A percentile compares a stretch with the other conserved stretches of the same genome.
These are phyloP conservation scores for Garcia nutans DNA, from an alignment of 345 rosid genomes.

Conservation along the genomic window DNA sequence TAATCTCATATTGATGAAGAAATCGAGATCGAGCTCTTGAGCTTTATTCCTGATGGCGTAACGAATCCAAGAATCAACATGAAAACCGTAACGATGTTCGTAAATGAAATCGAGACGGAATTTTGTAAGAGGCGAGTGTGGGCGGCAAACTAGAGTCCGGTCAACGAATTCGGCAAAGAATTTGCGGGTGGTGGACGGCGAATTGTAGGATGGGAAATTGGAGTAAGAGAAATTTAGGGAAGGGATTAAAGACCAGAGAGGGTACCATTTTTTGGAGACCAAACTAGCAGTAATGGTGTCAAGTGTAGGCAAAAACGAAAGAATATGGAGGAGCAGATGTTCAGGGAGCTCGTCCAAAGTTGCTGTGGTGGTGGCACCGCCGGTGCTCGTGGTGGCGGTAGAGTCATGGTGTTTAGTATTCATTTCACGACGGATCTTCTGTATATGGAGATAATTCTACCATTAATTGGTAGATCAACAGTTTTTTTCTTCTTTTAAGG, in stretches of 20 bases:
- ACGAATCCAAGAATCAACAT: conserved; percentile 18
- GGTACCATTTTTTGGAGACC: not conserved
- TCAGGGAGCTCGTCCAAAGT: not conserved
- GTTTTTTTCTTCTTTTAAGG: no score
- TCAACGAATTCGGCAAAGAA: conserved; percentile 14
- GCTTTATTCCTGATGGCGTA: conserved; percentile 9
- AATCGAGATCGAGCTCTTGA: conserved; percentile 9
- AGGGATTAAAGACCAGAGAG: not conserved
- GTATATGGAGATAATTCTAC: no score
- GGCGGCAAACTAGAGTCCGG: not conserved
- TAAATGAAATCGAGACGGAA: conserved; percentile 12
- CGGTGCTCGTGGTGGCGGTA: not conserved
- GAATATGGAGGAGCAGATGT: not conserved
- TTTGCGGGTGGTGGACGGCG: conserved; percentile 2
- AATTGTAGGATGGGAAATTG: conserved; percentile 5
- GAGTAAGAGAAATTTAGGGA: not conserved
- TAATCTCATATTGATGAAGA: conserved; percentile 3
- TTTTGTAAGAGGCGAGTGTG: not conserved
- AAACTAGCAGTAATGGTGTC: conserved; percentile 7
- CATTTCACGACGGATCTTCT: not conserved
- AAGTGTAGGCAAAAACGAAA: conserved; percentile 9
- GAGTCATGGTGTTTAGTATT: not conserved
- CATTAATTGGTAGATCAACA: no score
- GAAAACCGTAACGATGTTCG: conserved; percentile 7
- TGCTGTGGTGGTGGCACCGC: not conserved